Evolutionary conservation across 2,329 filamentous ascomycete genomes (phyloP).

Genomic region (Sporothrix sp.): DNA sequence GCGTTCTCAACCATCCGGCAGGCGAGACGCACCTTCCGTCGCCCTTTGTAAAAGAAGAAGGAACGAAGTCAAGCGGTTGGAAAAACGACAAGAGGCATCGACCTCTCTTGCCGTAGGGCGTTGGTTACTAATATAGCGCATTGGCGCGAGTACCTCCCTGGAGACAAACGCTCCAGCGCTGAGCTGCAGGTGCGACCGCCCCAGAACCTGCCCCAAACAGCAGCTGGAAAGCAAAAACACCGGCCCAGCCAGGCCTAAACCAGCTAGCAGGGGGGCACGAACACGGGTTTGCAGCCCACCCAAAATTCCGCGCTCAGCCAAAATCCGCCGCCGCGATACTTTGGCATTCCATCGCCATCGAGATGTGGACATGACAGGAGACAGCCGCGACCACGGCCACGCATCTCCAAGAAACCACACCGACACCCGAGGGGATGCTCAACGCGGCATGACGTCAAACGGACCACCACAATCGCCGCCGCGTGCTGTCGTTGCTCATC

Average conservation of each 20-base stretch:
- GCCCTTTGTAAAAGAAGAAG: no score
- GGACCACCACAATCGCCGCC: slow-evolving; percentile 20
- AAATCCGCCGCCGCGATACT: slow-evolving; percentile 20
- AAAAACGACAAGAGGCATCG: no score
- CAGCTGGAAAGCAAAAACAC: neutral
- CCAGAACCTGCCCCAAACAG: no score
- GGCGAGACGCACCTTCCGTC: no score
- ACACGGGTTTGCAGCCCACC: no score
- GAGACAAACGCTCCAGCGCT: neutral
- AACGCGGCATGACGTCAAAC: slow-evolving; percentile 28
- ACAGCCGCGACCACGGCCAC: slow-evolving; percentile 27
- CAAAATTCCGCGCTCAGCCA: slow-evolving; percentile 9
- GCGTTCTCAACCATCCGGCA: no score
- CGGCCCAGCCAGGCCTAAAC: neutral
- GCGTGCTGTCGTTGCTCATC: slow-evolving; percentile 22
- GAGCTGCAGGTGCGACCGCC: neutral
- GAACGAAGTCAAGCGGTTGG: no score
- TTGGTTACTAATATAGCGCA: no score
- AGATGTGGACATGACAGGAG: slow-evolving; percentile 34
- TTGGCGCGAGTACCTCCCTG: no score
- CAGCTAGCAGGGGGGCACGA: no score
- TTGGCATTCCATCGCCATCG: slow-evolving; percentile 21
- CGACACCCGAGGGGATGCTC: slow-evolving; percentile 27
- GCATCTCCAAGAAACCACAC: slow-evolving; percentile 18
- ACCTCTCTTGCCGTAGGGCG: no score